These are phyloP conservation scores for Ligustrum vulgare DNA, from an alignment of 257 asterid genomes.

Conservation along the genomic window DNA sequence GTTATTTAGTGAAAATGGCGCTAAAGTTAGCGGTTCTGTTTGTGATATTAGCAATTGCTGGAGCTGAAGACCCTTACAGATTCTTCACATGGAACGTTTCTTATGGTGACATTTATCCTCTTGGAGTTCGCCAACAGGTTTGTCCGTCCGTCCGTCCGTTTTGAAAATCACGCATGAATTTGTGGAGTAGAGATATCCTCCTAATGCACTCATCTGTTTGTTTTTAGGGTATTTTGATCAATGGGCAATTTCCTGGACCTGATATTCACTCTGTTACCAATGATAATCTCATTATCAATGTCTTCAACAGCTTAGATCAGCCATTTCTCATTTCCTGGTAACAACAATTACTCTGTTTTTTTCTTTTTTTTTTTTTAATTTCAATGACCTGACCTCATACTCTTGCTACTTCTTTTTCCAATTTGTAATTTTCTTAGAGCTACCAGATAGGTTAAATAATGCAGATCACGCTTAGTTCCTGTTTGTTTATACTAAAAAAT, in stretches of 20 bases:
- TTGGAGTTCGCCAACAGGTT: constrained; percentile 68
- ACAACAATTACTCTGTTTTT: not conserved
- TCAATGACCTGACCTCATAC: too few species aligned
- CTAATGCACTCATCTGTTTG: not conserved
- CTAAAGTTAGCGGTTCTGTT: constrained; percentile 38
- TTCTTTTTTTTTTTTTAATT: too few species aligned
- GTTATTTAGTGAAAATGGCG: constrained; percentile 29
- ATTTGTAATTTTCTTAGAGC: not conserved
- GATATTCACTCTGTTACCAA: constrained; percentile 49
- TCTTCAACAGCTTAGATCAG: constrained; percentile 48
- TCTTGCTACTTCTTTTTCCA: not conserved
- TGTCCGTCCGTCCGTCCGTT: too few species aligned
- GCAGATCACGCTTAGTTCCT: too few species aligned
- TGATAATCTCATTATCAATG: constrained; percentile 52
- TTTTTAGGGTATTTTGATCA: constrained; percentile 50
- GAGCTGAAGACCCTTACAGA: constrained; percentile 58
- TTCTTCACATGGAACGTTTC: constrained; percentile 59
- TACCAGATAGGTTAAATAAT: too few species aligned
- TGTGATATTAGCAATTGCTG: constrained; percentile 41
- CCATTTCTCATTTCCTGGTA: constrained; percentile 65
- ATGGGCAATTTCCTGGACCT: constrained; percentile 63
- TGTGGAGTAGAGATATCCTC: not conserved
- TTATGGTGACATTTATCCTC: constrained; percentile 65
- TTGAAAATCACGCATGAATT: too few species aligned
- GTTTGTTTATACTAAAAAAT: too few species aligned